Percentiles rank a stretch among this genome's conserved stretches.
These are phyloP conservation scores for Grosmannia clavigera DNA, from an alignment of 2,329 filamentous ascomycete genomes.

Conservation along the genomic window DNA sequence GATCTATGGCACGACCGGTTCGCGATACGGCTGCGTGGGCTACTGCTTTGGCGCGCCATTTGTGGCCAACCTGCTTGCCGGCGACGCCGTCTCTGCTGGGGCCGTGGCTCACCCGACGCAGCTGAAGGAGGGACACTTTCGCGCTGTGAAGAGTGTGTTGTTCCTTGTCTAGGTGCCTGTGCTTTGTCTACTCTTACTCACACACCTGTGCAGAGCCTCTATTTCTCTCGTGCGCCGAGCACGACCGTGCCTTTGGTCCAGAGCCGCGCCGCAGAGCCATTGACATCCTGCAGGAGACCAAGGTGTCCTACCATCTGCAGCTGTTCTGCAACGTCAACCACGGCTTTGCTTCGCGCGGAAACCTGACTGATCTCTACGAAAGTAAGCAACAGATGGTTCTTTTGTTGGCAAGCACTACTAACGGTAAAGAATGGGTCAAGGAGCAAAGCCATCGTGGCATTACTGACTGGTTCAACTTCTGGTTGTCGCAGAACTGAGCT, in stretches of 20 bases:
- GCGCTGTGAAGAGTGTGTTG: conserved; percentile 21
- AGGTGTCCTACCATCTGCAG: conserved; percentile 46
- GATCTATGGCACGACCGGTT: conserved; percentile 20
- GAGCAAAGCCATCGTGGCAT: conserved; percentile 13
- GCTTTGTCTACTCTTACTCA: neutral
- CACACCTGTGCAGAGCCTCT: conserved; percentile 22
- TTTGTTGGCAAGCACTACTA: no score
- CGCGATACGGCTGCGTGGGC: conserved; percentile 29
- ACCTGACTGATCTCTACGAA: conserved; percentile 24
- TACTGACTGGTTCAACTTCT: conserved; percentile 13
- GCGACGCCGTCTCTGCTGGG: conserved; percentile 25
- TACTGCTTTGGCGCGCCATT: conserved; percentile 32
- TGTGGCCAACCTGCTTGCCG: conserved; percentile 28
- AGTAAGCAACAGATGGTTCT: conserved; percentile 14
- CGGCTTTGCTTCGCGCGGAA: conserved; percentile 10
- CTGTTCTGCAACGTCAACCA: conserved; percentile 44
- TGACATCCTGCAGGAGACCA: conserved; percentile 26
- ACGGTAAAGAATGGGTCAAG: conserved; percentile 11
- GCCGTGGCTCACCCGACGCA: conserved; percentile 39
- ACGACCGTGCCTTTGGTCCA: conserved; percentile 29
- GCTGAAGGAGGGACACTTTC: conserved; percentile 33
- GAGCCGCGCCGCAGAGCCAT: conserved; percentile 26
- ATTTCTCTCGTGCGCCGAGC: conserved; percentile 31
- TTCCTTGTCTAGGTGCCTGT: neutral
- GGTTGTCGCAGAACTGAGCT: conserved; percentile 3